These are phyloP conservation scores for Blumeriella jaapii DNA, from an alignment of 2,329 filamentous ascomycete genomes.

Conservation along the genomic window DNA sequence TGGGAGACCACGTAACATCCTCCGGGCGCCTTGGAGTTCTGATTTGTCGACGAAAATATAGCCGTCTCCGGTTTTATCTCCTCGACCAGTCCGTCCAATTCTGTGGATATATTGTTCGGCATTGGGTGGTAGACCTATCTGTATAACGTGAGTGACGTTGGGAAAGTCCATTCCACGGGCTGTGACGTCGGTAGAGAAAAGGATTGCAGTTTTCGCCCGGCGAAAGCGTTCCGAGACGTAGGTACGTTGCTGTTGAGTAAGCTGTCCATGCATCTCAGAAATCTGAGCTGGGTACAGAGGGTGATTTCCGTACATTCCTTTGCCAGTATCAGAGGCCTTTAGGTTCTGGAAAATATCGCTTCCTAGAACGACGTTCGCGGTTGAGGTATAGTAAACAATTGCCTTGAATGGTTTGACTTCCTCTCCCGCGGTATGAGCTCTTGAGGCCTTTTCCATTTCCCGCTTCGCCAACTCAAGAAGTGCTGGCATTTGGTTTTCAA, in stretches of 20 bases:
- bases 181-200: slow-evolving; percentile 72
- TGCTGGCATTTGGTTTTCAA: slow-evolving; percentile 67
- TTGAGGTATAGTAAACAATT: slow-evolving; percentile 81
- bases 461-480: slow-evolving; percentile 42
- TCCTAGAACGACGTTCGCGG: slow-evolving; percentile 57
- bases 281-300: slow-evolving; percentile 22
- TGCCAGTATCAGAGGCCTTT: slow-evolving; percentile 7
- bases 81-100: slow-evolving; percentile 65
- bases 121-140: slow-evolving; percentile 51
- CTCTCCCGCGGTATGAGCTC: slow-evolving; percentile 5
- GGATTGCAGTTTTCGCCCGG: slow-evolving; percentile 43
- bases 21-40: slow-evolving; percentile 15
- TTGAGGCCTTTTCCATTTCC: slow-evolving; percentile 26
- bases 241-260: slow-evolving; percentile 60
- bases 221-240: slow-evolving; percentile 64
- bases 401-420: slow-evolving; percentile 59
- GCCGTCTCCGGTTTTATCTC: slow-evolving; percentile 60
- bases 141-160: slow-evolving; percentile 66
- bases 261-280: slow-evolving; percentile 62
- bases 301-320: slow-evolving; percentile 16
- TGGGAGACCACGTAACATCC: slow-evolving; percentile 22
- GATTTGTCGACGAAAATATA: slow-evolving; percentile 20
- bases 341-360: slow-evolving; percentile 38
- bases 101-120: slow-evolving; percentile 67
- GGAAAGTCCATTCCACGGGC: slow-evolving; percentile 79